Evolutionary conservation across 2,329 filamentous ascomycete species (phyloP).

Genomic region (Aspergillus ibericus): DNA sequence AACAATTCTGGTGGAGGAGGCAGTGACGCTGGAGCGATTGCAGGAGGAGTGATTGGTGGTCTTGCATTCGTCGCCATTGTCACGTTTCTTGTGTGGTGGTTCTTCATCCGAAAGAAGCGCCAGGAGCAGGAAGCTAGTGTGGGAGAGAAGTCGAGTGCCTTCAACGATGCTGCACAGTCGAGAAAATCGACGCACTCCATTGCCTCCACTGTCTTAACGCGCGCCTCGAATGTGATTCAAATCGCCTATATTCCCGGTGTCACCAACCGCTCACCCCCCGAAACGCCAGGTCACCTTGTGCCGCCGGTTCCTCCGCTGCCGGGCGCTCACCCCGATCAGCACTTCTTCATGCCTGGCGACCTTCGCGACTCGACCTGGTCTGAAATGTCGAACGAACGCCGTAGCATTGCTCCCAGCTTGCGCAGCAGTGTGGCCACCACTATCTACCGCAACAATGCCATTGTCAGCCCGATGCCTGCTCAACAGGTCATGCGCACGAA

Average conservation of each 20-base stretch:
- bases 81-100: slow-evolving; percentile 82
- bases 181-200: slow-evolving; percentile 87
- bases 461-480: slow-evolving; percentile 74
- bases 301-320: slow-evolving; percentile 95
- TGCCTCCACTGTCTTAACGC: slow-evolving; percentile 90
- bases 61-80: slow-evolving; percentile 71
- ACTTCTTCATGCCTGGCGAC: slow-evolving; percentile 91
- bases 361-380: slow-evolving; percentile 90
- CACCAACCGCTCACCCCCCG: slow-evolving; percentile 82
- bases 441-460: slow-evolving; percentile 87
- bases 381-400: slow-evolving; percentile 61
- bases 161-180: slow-evolving; percentile 57
- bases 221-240: slow-evolving; percentile 98
- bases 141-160: slow-evolving; percentile 55
- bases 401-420: slow-evolving; percentile 52
- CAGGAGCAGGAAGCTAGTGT: slow-evolving; percentile 51
- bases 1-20: slow-evolving; percentile 38
- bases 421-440: slow-evolving; percentile 79
- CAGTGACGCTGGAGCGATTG: slow-evolving; percentile 79
- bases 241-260: slow-evolving; percentile 98
- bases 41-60: slow-evolving; percentile 86
- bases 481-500: slow-evolving; percentile 86
- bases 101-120: slow-evolving; percentile 76
- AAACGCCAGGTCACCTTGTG: slow-evolving; percentile 76
- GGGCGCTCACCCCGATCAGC: slow-evolving; percentile 67